Conservation (phyloP, 2,329 filamentous ascomycete species). For the Cryphonectria parasitica region DNA sequence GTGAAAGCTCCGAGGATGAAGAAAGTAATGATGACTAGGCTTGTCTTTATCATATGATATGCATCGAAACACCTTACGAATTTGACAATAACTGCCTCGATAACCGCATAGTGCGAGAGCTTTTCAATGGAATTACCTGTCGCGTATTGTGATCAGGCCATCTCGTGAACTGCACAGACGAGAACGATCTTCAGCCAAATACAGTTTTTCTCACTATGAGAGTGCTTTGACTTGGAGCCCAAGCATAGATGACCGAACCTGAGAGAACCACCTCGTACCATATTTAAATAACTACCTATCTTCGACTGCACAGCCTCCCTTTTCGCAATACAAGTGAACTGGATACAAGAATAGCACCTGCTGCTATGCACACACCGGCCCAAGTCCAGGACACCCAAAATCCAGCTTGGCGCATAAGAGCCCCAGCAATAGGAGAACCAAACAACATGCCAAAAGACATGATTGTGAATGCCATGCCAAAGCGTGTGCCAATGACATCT, state of each 20-base stretch:
- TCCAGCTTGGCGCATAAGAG: neutral
- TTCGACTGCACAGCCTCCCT: neutral
- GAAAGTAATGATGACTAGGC: too few species aligned
- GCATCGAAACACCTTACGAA: too few species aligned
- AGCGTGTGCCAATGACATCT: conserved; percentile 18
- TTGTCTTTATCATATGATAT: too few species aligned
- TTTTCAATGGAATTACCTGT: too few species aligned
- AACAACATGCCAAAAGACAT: conserved; percentile 20
- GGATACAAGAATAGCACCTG: neutral
- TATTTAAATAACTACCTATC: neutral
- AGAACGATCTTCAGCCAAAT: neutral
- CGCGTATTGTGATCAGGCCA: too few species aligned
- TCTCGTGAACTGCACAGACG: neutral
- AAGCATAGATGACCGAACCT: neutral
- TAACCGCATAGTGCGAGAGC: too few species aligned
- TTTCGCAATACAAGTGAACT: neutral
- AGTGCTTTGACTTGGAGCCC: neutral
- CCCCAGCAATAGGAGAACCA: conserved; percentile 14
- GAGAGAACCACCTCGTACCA: neutral
- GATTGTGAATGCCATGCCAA: conserved; percentile 22
- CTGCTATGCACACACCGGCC: neutral
- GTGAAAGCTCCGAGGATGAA: too few species aligned
- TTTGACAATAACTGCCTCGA: too few species aligned
- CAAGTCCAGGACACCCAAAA: neutral
- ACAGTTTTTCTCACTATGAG: neutral